phyloP scores from a whole-genome alignment of 495 filamentous ascomycete genomes.

The Aspergillus wentii region DNA sequence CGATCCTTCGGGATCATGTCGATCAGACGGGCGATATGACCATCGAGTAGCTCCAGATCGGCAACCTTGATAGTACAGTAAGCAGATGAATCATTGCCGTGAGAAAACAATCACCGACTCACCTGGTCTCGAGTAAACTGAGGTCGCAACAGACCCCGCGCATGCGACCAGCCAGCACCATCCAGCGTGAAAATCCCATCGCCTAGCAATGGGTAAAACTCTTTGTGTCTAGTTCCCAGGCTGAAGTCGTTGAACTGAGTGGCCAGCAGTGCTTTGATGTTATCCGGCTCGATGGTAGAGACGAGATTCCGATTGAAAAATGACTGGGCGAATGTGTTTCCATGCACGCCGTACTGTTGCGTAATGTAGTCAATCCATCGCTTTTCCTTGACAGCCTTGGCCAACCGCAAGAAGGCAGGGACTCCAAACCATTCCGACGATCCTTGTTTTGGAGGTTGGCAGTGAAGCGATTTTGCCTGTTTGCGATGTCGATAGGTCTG shows the following conservation, averaged over 20 bases:
- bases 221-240: constrained; percentile 37
- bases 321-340: constrained; percentile 30
- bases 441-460: constrained; percentile 19
- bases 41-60: constrained; percentile 47
- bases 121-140: constrained; percentile 49
- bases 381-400: constrained; percentile 24
- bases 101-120: too few relatives aligned
- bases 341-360: constrained; percentile 23
- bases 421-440: constrained; percentile 28
- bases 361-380: constrained; percentile 32
- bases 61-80: too few relatives aligned
- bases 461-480: constrained; percentile 31
- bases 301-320: constrained; percentile 26
- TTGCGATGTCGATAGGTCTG: constrained; percentile 21
- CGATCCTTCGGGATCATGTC: constrained; percentile 38
- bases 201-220: constrained; percentile 50
- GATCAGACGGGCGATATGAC: constrained; percentile 53
- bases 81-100: too few relatives aligned
- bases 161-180: constrained; percentile 60
- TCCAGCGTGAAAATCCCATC: constrained; percentile 67
- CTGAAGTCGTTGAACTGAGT: constrained; percentile 71
- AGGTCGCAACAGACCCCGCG: constrained; percentile 48
- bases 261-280: constrained; percentile 80
- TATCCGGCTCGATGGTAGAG: constrained; percentile 70
- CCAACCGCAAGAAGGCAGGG: constrained; percentile 19